Evolutionary conservation across 2,329 filamentous ascomycete genomes (phyloP).

Genomic region (Pseudopyricularia cyperi): DNA sequence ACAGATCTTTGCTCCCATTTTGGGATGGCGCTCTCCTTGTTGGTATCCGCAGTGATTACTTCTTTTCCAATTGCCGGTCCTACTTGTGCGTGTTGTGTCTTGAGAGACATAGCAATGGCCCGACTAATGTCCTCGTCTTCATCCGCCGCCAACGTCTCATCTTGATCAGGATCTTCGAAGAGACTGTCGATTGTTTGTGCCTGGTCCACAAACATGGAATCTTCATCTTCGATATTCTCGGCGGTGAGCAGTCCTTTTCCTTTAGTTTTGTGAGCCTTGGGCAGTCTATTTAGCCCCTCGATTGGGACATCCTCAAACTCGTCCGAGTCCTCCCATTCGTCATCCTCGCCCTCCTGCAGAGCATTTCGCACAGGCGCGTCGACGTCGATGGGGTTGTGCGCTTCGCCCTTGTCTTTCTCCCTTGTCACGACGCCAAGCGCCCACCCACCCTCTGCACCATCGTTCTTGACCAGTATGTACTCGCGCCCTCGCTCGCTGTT

Average conservation of each 20-base stretch:
- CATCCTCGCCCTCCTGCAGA: conserved; percentile 48
- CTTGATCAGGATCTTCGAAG: conserved; percentile 18
- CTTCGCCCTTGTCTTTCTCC: conserved; percentile 65
- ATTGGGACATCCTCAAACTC: conserved; percentile 92
- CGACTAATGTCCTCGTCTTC: conserved; percentile 54
- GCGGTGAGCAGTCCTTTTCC: background rate
- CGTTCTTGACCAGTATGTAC: conserved; percentile 93
- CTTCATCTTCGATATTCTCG: conserved; percentile 20
- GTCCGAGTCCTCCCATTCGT: conserved; percentile 57
- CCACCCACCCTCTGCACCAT: conserved; percentile 90
- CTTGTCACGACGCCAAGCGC: conserved; percentile 85
- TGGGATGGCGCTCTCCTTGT: conserved; percentile 33
- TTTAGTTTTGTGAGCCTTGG: conserved; percentile 30
- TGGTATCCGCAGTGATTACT: conserved; percentile 22
- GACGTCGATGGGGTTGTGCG: conserved; percentile 84
- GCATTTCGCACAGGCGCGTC: conserved; percentile 52
- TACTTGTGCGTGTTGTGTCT: conserved; percentile 40
- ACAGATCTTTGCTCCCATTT: conserved; percentile 44
- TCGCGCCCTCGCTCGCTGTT: conserved; percentile 81
- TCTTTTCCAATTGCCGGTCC: conserved; percentile 12
- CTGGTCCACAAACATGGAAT: conserved; percentile 42
- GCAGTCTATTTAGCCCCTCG: conserved; percentile 74
- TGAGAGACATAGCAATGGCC: conserved; percentile 77
- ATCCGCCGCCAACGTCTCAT: conserved; percentile 13
- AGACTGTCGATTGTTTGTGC: conserved; percentile 13